Evolutionary conservation across 2,329 filamentous ascomycete genomes (phyloP), one percentile per base, ranked within the genome.

Genomic region (Didymosphaeria variabile): DNA sequence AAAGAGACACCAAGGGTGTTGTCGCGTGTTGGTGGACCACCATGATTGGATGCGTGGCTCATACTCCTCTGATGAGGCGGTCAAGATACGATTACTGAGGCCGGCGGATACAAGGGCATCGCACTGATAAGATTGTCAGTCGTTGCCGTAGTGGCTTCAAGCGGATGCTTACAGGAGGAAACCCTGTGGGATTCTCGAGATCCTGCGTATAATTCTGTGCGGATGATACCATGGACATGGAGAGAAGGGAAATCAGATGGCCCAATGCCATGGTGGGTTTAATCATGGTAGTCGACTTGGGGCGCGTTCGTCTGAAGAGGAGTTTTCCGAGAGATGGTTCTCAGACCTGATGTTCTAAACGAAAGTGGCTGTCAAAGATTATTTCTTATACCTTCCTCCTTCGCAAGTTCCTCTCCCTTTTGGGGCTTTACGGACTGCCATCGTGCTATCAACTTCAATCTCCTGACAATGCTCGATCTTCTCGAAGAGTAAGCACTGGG

Each of bases 1-100:
- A 12, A 74, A 66, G 54, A 75, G 60, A 49, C 73, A 75, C 59
- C 66, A 70, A 12, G 73, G 69, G 5, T 56, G 58, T 6, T 70
- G 55, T n/a, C 63, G 65, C 7, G 62, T 60, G 32, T 64, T 65
- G 9, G 45, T 58, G 29, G 36, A 15, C 40, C 62, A 69, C 54
- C 60, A 73, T 60, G 38, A 50, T 32, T 62, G 21, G 32, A 66
- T 55, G 7, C 55, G 58, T 15, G 55, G 29, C 40, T 63, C 60
- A 42, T 63, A 66, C 7, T 51, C 36, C 23, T 44, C 36, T n/a
- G 60, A 63, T 32, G 34, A 55, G 15, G 63, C 21, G 32, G 60
- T 58, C 31, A 65, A 38, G 45, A 65, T n/a, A 23, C 63, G 57
- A 31, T 50, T 15, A 1, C 57, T 44, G 19, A 65, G 49, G 21